These are phyloP conservation scores for Pueraria montana DNA, from an alignment of 306 rosid genomes.

Conservation along the genomic window DNA sequence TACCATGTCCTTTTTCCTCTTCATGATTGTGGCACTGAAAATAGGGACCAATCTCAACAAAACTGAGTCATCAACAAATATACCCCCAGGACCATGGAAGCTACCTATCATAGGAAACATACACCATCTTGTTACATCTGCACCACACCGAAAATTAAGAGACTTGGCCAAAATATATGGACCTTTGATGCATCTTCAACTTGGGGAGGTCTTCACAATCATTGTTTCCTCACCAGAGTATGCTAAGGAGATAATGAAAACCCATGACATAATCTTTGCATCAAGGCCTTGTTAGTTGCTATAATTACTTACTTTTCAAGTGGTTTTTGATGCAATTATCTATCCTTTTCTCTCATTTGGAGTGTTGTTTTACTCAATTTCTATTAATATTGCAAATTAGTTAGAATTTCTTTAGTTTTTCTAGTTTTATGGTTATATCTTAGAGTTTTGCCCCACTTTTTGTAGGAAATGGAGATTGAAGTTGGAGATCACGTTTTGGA, in stretches of 20 bases:
- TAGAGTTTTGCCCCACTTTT: too few relatives aligned
- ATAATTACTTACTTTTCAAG: too few relatives aligned
- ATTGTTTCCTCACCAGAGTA: background rate
- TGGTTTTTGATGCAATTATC: too few relatives aligned
- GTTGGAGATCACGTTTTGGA: too few relatives aligned
- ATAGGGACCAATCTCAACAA: background rate
- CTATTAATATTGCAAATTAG: too few relatives aligned
- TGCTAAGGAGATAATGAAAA: background rate
- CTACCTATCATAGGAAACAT: background rate
- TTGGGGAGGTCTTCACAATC: background rate
- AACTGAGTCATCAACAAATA: background rate
- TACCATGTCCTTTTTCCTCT: background rate
- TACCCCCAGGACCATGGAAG: conserved; percentile 1
- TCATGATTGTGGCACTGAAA: background rate
- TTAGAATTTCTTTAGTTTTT: too few relatives aligned
- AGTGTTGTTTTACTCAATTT: too few relatives aligned
- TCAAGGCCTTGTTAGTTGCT: too few relatives aligned
- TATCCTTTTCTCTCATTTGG: too few relatives aligned
- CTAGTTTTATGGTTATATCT: too few relatives aligned
- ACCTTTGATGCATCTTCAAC: background rate
- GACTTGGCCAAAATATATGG: background rate
- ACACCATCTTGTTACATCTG: background rate
- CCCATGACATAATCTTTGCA: too few relatives aligned
- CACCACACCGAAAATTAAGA: background rate
- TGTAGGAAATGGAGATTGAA: too few relatives aligned